phyloP scores from a whole-genome alignment of 306 rosid genomes.

The Urtica urens region DNA sequence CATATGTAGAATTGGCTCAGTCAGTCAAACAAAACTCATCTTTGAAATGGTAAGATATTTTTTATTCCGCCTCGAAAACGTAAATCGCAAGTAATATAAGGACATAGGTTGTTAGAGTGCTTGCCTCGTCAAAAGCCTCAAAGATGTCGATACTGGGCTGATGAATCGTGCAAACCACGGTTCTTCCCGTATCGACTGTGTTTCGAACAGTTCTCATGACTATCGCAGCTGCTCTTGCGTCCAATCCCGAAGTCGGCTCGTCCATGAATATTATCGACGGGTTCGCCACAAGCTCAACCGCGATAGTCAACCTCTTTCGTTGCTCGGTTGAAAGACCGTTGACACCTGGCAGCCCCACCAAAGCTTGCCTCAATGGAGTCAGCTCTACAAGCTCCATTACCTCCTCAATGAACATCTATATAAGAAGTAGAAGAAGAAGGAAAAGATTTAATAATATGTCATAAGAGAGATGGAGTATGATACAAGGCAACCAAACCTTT shows the following conservation, averaged over 20 bases:
- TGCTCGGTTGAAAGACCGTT: constrained; percentile 39
- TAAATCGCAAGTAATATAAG: background rate
- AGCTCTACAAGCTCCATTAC: constrained; percentile 38
- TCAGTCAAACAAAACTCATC: background rate
- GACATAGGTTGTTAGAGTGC: background rate
- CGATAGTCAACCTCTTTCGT: constrained; percentile 35
- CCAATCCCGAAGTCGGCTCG: constrained; percentile 38
- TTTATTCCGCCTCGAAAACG: background rate
- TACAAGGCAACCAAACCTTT: constrained; percentile 13
- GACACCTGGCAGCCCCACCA: constrained; percentile 37
- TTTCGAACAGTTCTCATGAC: constrained; percentile 36
- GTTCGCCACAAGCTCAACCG: constrained; percentile 39
- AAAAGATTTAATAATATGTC: background rate
- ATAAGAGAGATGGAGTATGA: background rate
- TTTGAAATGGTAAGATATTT: background rate
- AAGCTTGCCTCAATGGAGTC: constrained; percentile 20
- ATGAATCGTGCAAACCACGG: constrained; percentile 40
- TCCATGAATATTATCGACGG: constrained; percentile 39
- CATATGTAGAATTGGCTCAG: background rate
- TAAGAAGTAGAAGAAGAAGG: too few relatives aligned
- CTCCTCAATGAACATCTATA: constrained; percentile 39
- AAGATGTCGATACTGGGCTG: constrained; percentile 39
- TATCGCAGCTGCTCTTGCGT: constrained; percentile 39
- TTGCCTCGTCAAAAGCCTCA: constrained; percentile 40
- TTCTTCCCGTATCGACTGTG: constrained; percentile 37